phyloP scores from a whole-genome alignment of 2,329 filamentous ascomycete species.

The Colletotrichum sp. region DNA sequence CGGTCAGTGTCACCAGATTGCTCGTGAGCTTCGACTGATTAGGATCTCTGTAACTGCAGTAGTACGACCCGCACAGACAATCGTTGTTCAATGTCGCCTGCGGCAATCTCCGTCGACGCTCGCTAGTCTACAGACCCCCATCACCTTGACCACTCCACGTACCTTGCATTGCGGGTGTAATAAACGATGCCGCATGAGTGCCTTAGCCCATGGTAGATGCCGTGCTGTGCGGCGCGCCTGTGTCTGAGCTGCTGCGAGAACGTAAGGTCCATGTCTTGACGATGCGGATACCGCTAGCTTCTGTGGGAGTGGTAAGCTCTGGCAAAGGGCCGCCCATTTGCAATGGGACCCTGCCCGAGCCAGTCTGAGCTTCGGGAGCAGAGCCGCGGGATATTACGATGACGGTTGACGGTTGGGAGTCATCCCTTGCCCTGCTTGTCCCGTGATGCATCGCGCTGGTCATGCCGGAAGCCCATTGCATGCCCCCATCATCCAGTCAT shows the following conservation, averaged over 20 bases:
- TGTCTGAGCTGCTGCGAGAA: conserved; percentile 8
- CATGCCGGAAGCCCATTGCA: neutral
- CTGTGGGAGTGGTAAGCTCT: neutral
- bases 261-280: neutral
- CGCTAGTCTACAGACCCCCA: neutral
- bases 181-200: neutral
- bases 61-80: conserved; percentile 11
- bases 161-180: conserved; percentile 13
- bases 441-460: neutral
- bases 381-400: conserved; percentile 14
- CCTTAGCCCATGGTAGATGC: neutral
- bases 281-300: neutral
- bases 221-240: conserved; percentile 1
- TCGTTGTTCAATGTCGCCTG: conserved; percentile 3
- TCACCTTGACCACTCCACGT: neutral
- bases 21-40: conserved; percentile 9
- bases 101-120: conserved; percentile 19
- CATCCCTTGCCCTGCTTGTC: neutral
- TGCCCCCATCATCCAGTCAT: neutral
- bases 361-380: conserved; percentile 18
- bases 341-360: neutral
- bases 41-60: conserved; percentile 1
- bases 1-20: conserved; percentile 6
- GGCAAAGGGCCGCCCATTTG: neutral
- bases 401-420: neutral